These are phyloP conservation scores for Arthrobotrys conoides DNA, from an alignment of 2,329 filamentous ascomycete species.

Conservation along the genomic window DNA sequence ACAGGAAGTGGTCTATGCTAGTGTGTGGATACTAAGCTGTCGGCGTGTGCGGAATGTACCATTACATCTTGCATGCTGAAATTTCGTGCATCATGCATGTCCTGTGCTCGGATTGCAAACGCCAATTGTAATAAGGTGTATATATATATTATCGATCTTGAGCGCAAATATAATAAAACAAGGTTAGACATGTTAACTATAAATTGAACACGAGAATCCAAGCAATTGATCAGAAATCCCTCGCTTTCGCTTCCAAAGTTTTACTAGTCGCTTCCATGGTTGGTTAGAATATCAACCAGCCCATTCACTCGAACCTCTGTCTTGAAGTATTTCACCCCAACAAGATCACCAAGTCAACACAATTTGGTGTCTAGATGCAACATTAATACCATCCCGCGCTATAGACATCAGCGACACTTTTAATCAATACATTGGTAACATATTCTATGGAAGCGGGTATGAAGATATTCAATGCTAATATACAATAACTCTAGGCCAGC, in stretches of 20 bases:
- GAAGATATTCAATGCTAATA: neutral
- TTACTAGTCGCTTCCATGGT: conserved; percentile 26
- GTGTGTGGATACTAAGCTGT: conserved; percentile 26
- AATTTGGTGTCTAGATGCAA: conserved; percentile 6
- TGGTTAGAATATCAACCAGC: conserved; percentile 23
- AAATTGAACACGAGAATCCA: conserved; percentile 45
- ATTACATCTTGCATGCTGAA: conserved; percentile 25
- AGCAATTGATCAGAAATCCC: conserved; percentile 33
- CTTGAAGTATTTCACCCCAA: neutral
- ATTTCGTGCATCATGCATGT: conserved; percentile 39
- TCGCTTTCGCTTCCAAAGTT: conserved; percentile 50
- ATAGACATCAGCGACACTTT: neutral
- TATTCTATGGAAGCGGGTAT: neutral
- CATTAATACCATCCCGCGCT: neutral
- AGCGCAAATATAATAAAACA: conserved; percentile 25
- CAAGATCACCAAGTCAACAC: conserved; percentile 27
- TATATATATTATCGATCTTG: conserved; percentile 23
- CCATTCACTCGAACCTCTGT: conserved; percentile 21
- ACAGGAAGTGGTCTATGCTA: conserved; percentile 29
- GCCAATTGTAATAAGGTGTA: conserved; percentile 23
- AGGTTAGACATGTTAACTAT: conserved; percentile 35
- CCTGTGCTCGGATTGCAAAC: conserved; percentile 30
- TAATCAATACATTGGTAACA: conserved; percentile 9
- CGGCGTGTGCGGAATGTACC: conserved; percentile 35
- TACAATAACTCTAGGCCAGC: neutral